Conservation (phyloP, 2,329 filamentous ascomycete species). For the Microdochium bolleyi region DNA sequence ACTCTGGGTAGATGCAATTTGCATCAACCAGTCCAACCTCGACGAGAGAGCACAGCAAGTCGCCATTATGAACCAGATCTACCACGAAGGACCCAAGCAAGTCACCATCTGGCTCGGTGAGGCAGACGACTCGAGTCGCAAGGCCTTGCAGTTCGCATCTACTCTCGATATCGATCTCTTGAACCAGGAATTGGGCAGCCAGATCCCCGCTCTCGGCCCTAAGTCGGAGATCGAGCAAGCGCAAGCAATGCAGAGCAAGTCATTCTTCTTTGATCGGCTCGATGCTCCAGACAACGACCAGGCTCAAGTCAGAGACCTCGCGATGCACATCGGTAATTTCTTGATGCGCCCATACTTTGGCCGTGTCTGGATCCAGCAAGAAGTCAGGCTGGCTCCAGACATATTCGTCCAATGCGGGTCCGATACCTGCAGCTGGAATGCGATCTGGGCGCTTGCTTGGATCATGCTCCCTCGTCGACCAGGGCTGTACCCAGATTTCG, state of each 20-base stretch:
- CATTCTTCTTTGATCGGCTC: slow-evolving; percentile 12
- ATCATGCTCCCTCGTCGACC: slow-evolving; percentile 10
- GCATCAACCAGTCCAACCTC: slow-evolving; percentile 12
- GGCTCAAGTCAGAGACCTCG: slow-evolving; percentile 1
- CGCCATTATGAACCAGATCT: slow-evolving; percentile 14
- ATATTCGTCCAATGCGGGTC: slow-evolving; percentile 9
- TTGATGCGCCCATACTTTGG: slow-evolving; percentile 14
- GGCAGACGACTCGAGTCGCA: slow-evolving; percentile 8
- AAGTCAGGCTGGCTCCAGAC: slow-evolving; percentile 9
- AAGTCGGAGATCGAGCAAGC: slow-evolving; percentile 4
- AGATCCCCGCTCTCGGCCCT: slow-evolving; percentile 1
- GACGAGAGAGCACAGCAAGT: slow-evolving; percentile 13
- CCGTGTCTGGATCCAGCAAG: slow-evolving; percentile 15
- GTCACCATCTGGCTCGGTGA: slow-evolving; percentile 13
- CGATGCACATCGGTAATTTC: slow-evolving; percentile 9
- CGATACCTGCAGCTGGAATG: slow-evolving; percentile 9
- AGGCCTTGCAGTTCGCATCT: slow-evolving; percentile 11
- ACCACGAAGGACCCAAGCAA: slow-evolving; percentile 7
- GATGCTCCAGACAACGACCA: neutral
- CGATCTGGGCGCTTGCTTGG: slow-evolving; percentile 13
- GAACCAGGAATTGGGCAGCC: slow-evolving; percentile 3
- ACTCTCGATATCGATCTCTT: slow-evolving; percentile 6
- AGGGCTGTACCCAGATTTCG: slow-evolving; percentile 10
- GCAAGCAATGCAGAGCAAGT: slow-evolving; percentile 6
- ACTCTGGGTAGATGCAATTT: slow-evolving; percentile 15